Percentiles rank a stretch among this genome's conserved stretches.
phyloP scores from a whole-genome alignment of 1,139 yeast genomes.

The Debaryomyces udenii region DNA sequence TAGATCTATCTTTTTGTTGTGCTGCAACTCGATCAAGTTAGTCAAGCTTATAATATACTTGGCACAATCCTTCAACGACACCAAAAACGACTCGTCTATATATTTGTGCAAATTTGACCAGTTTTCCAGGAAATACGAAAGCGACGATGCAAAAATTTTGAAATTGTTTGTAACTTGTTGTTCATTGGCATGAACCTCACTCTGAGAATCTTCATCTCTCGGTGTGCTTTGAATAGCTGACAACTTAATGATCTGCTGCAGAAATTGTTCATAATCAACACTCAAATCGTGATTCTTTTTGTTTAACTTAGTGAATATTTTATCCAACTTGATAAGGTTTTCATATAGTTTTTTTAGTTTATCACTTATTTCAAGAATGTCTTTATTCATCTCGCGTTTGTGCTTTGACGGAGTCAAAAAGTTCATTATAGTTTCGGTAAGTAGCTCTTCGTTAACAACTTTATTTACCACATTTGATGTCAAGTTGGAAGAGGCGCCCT shows the following conservation, averaged over 20 bases:
- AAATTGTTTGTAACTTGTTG: slow-evolving; percentile 31
- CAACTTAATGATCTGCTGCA: slow-evolving; percentile 68
- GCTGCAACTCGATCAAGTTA: slow-evolving; percentile 77
- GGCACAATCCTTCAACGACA: slow-evolving; percentile 83
- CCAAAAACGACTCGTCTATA: slow-evolving; percentile 80
- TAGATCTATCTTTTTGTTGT: slow-evolving; percentile 86
- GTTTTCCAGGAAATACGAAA: slow-evolving; percentile 51
- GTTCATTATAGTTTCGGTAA: slow-evolving; percentile 88
- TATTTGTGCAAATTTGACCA: slow-evolving; percentile 54
- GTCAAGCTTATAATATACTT: slow-evolving; percentile 81
- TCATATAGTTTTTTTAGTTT: slow-evolving; percentile 83
- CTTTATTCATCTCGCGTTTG: slow-evolving; percentile 71
- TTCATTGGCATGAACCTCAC: slow-evolving; percentile 1
- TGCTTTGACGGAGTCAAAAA: slow-evolving; percentile 78
- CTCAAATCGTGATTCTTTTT: slow-evolving; percentile 74
- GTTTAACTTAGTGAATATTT: slow-evolving; percentile 71
- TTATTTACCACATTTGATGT: slow-evolving; percentile 38
- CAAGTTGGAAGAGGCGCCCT: slow-evolving; percentile 18
- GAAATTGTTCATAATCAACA: slow-evolving; percentile 71
- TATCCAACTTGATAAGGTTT: slow-evolving; percentile 76
- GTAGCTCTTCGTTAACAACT: slow-evolving; percentile 59
- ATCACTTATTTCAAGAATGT: slow-evolving; percentile 81
- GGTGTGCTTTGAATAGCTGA: slow-evolving; percentile 45
- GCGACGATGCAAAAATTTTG: slow-evolving; percentile 45
- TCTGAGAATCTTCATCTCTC: not conserved